Percentiles rank a stretch among this genome's conserved stretches.
phyloP scores from a whole-genome alignment of 169 alveolate genomes.

The Amoebophrya sp. region DNA sequence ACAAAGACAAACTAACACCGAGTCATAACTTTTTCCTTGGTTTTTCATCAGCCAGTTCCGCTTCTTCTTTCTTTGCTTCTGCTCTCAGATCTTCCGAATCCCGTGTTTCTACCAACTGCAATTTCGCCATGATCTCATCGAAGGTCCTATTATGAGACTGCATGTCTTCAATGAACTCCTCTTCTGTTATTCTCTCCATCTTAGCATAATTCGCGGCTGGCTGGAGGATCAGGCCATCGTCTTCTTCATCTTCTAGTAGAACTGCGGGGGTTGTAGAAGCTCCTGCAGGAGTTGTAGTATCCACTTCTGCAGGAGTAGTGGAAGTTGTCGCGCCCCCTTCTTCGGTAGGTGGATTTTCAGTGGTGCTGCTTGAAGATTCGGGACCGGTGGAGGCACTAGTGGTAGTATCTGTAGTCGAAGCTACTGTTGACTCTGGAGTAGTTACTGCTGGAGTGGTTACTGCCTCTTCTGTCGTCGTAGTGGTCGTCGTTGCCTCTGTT shows the following conservation, averaged over 20 bases:
- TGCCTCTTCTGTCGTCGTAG: background rate
- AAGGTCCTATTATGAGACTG: background rate
- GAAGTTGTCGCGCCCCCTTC: background rate
- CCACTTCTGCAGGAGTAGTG: background rate
- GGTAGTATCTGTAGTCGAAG: background rate
- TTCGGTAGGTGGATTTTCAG: too few relatives aligned
- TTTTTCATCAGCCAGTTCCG: too few relatives aligned
- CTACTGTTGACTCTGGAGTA: background rate
- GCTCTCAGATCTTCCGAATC: too few relatives aligned
- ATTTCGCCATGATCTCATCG: background rate
- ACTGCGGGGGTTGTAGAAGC: background rate
- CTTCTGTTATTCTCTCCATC: background rate
- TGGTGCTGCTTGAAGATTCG: too few relatives aligned
- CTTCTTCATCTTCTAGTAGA: too few relatives aligned
- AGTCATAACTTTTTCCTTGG: too few relatives aligned
- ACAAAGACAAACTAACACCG: too few relatives aligned
- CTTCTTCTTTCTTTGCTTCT: too few relatives aligned
- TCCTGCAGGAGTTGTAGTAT: background rate
- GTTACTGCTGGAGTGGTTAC: background rate
- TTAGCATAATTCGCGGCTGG: background rate
- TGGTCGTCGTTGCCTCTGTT: too few relatives aligned
- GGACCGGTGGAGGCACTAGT: background rate
- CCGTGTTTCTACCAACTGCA: background rate
- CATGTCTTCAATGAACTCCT: background rate
- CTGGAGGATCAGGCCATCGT: background rate